These are phyloP conservation scores for Aspergillus sojae DNA, from an alignment of 2,329 filamentous ascomycete genomes.

Conservation along the genomic window DNA sequence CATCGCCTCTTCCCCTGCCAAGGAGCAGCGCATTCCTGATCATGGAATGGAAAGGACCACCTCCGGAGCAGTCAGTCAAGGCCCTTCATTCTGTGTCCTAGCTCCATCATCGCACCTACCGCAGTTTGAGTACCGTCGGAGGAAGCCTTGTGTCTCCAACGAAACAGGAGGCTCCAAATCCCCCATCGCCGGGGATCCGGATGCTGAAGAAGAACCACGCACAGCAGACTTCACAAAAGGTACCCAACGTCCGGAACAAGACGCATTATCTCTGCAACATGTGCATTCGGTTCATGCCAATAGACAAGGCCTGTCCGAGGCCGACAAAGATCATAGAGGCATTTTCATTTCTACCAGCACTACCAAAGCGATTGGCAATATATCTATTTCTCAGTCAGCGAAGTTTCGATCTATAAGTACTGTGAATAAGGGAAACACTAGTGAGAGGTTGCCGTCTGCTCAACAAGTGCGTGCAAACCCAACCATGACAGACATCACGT, in stretches of 20 bases:
- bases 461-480: constrained; percentile 36
- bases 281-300: neutral
- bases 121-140: constrained; percentile 42
- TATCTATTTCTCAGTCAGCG: constrained; percentile 12
- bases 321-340: neutral
- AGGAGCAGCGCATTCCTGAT: neutral
- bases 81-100: constrained; percentile 32
- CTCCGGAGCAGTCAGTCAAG: constrained; percentile 7
- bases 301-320: neutral
- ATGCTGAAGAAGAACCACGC: neutral
- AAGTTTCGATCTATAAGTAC: constrained; percentile 12
- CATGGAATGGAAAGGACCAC: neutral
- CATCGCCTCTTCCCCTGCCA: neutral
- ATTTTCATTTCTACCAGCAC: constrained; percentile 18
- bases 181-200: neutral
- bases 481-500: constrained; percentile 35
- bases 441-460: constrained; percentile 39
- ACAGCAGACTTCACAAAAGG: neutral
- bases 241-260: neutral
- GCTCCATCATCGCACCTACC: constrained; percentile 42
- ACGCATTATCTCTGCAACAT: neutral
- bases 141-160: constrained; percentile 14
- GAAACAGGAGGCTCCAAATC: constrained; percentile 14
- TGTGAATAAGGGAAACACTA: constrained; percentile 24
- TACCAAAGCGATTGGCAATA: constrained; percentile 20